Base-by-base conservation (phyloP, 1,284 basidiomycete species). In the Cystobasidium sp. region DNA sequence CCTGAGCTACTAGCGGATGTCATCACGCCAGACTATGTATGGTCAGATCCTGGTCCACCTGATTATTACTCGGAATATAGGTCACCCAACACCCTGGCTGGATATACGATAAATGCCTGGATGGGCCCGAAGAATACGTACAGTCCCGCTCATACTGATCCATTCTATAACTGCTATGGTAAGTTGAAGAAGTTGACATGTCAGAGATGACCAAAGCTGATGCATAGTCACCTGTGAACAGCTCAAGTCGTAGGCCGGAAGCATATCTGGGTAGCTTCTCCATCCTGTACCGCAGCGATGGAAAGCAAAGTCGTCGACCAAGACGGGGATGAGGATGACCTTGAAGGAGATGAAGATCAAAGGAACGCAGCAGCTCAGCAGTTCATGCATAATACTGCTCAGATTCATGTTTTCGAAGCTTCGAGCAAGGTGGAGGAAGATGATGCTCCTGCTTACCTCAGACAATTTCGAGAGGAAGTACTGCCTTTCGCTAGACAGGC, bases 91-190 rank as follows among this genome's bases (percentile, higher is more conserved):
- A 90, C 90, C 68, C 86, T 88, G 41, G 90, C 92, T 22, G 86
- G 88, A 43, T 84, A 91, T 10, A 85, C 93, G 12, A 83, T 92
- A 51, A 97, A 96, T 80, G 89, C 88, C 2, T 99, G 96, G 96
- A 81, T 98, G 0, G 96, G 96, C 0, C 92, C 91, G 0, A 85
- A 83, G 71, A 87, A 87, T 18, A 89, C 91, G 0, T 81, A 90
- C 61, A 93, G 91, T 9, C 95, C 95, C 3, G 92, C 96, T 1
- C 96, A 99, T 83, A 93, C 89, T n/a, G 96, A 99, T 81, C 94
- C 94, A 0, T 97, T 90, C 83, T 93, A 88, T 84, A 99, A 99
- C 81, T 87, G 91, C 77, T 98, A 92, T 82, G 88, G 93, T 93
- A 82, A 76, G 6, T 39, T 10, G 39, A 58, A n/a, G 39, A 51